phyloP scores from a whole-genome alignment of 2,329 filamentous ascomycete genomes.

The Didymosphaeria variabile region DNA sequence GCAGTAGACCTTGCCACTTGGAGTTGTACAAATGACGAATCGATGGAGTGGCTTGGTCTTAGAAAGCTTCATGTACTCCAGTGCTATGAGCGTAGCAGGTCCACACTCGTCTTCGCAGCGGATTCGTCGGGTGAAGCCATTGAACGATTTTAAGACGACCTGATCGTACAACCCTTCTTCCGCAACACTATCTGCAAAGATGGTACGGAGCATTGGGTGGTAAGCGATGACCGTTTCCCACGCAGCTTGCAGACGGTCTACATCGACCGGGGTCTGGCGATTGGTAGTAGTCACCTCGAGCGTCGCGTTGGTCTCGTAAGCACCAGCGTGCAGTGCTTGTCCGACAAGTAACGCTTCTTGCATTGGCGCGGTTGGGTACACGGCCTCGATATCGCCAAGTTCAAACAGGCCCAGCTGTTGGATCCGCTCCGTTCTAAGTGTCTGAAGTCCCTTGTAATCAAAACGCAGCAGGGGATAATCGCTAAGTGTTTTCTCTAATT shows the following conservation, averaged over 20 bases:
- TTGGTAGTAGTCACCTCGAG: slow-evolving; percentile 15
- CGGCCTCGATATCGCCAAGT: slow-evolving; percentile 17
- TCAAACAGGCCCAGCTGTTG: slow-evolving; percentile 20
- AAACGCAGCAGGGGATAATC: slow-evolving; percentile 19
- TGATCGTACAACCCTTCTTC: slow-evolving; percentile 26
- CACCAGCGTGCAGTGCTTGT: slow-evolving; percentile 14
- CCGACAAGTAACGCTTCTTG: slow-evolving; percentile 23
- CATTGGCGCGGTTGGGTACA: slow-evolving; percentile 24
- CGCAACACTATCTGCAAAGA: slow-evolving; percentile 23
- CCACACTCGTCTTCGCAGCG: slow-evolving; percentile 17
- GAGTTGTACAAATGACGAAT: slow-evolving; percentile 17
- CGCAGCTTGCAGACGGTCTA: slow-evolving; percentile 18
- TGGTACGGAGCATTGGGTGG: slow-evolving; percentile 23
- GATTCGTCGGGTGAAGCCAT: slow-evolving; percentile 6
- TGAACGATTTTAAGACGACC: slow-evolving; percentile 21
- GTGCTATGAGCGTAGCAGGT: slow-evolving; percentile 8
- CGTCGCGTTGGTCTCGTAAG: slow-evolving; percentile 17
- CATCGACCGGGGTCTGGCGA: neutral
- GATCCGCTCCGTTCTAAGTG: slow-evolving; percentile 16
- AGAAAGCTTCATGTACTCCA: slow-evolving; percentile 12
- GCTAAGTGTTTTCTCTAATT: slow-evolving; percentile 19
- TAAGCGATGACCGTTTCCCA: slow-evolving; percentile 28
- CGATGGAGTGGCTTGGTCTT: slow-evolving; percentile 16
- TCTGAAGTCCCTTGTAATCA: slow-evolving; percentile 25
- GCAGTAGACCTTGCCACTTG: slow-evolving; percentile 19